Percentiles rank a stretch among this genome's conserved stretches.
Conservation (phyloP, 2,329 filamentous ascomycete species). For the Parasarocladium wereldwijsianum region DNA sequence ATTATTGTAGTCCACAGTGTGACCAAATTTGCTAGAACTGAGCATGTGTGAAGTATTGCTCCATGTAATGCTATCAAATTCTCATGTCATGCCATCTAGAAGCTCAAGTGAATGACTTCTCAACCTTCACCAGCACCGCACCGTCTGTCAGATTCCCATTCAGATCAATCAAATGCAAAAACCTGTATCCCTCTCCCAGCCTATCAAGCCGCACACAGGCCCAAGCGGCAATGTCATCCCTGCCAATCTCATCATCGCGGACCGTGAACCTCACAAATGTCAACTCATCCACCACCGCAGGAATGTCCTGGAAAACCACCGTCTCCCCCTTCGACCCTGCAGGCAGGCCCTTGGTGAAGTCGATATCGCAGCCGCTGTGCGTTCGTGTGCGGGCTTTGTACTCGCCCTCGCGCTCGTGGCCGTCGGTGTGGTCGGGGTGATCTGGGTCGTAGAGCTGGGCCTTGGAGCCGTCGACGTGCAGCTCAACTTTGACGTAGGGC, state of each 20-base stretch:
- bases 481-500: constrained; percentile 70
- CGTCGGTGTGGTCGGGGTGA: constrained; percentile 19
- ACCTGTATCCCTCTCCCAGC: constrained; percentile 58
- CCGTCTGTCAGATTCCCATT: constrained; percentile 53
- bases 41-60: too few species aligned
- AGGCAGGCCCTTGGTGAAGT: constrained; percentile 42
- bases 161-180: constrained; percentile 61
- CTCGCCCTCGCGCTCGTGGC: constrained; percentile 25
- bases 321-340: too few species aligned
- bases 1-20: too few species aligned
- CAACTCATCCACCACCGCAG: constrained; percentile 50
- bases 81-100: too few species aligned
- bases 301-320: constrained; percentile 39
- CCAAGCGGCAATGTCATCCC: constrained; percentile 75
- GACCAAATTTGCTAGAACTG: too few species aligned
- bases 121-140: constrained; percentile 58
- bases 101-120: constrained; percentile 36
- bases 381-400: constrained; percentile 46
- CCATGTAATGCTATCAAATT: too few species aligned
- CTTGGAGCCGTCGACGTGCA: constrained; percentile 62
- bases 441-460: constrained; percentile 20
- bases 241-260: constrained; percentile 66
- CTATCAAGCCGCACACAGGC: constrained; percentile 76
- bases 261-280: constrained; percentile 73
- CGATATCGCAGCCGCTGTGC: constrained; percentile 42